These are phyloP conservation scores for Hypoxylon sp. DNA, from an alignment of 2,329 filamentous ascomycete genomes.

Conservation along the genomic window DNA sequence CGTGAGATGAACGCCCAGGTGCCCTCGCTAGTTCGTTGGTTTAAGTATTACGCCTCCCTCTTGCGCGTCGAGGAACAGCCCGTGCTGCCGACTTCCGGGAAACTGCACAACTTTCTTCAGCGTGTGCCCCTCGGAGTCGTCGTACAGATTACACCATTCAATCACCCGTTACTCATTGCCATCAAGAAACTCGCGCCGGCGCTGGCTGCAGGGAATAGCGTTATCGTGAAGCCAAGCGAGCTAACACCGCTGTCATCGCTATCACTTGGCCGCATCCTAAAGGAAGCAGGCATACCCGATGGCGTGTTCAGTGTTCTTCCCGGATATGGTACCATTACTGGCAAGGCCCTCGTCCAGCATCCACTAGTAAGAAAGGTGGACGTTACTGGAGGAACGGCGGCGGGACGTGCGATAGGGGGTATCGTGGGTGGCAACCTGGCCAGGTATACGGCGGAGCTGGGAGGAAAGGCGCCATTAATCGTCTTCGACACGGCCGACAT, in stretches of 20 bases:
- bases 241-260: conserved; percentile 74
- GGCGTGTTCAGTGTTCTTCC: conserved; percentile 77
- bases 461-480: conserved; percentile 78
- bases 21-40: conserved; percentile 76
- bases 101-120: conserved; percentile 70
- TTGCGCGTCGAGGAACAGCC: conserved; percentile 77
- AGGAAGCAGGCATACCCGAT: conserved; percentile 77
- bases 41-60: conserved; percentile 78
- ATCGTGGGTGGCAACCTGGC: conserved; percentile 77
- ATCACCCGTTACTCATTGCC: conserved; percentile 71
- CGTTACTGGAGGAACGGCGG: conserved; percentile 81
- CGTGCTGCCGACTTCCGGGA: conserved; percentile 75
- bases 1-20: conserved; percentile 81
- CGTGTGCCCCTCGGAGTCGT: conserved; percentile 71
- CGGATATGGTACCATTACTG: conserved; percentile 67
- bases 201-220: conserved; percentile 70
- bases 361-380: conserved; percentile 74
- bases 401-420: conserved; percentile 77
- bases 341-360: conserved; percentile 68
- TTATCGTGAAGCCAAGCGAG: conserved; percentile 74
- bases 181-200: conserved; percentile 74
- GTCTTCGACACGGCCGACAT: conserved; percentile 77
- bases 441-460: conserved; percentile 79
- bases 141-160: conserved; percentile 70
- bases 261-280: conserved; percentile 70